A percentile compares a stretch with the other conserved stretches of the same genome.
phyloP scores from a whole-genome alignment of 2,329 filamentous ascomycete species.

The Hirsutella rhossiliensis region DNA sequence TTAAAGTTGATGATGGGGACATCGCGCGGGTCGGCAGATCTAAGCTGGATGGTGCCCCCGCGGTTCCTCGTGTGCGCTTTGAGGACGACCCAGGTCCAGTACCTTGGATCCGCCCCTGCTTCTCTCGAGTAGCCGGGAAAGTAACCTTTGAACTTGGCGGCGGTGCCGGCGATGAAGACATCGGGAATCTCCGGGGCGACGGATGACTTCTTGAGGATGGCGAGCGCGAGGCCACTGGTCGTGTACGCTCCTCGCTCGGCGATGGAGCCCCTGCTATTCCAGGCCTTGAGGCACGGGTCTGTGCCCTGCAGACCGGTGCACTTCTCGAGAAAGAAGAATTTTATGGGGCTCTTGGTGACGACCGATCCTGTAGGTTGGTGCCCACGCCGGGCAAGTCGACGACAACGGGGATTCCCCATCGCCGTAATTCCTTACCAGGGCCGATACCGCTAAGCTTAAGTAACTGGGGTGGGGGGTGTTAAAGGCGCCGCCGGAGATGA shows the following conservation, averaged over 20 bases:
- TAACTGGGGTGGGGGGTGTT: constrained; percentile 33
- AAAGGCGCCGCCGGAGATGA: constrained; percentile 33
- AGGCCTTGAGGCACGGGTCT: constrained; percentile 21
- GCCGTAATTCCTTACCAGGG: constrained; percentile 21
- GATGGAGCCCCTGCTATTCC: constrained; percentile 7
- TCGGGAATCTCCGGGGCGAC: constrained; percentile 11
- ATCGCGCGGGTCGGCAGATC: constrained; percentile 50
- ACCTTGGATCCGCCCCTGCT: constrained; percentile 14
- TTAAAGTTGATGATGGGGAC: constrained; percentile 51
- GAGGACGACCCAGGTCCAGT: constrained; percentile 28
- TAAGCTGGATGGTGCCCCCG: constrained; percentile 49
- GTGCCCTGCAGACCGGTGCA: not conserved
- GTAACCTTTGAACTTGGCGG: constrained; percentile 15
- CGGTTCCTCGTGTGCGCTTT: constrained; percentile 52
- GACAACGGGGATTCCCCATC: constrained; percentile 36
- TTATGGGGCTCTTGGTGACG: not conserved
- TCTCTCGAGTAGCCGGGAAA: constrained; percentile 13
- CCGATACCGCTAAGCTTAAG: constrained; percentile 35
- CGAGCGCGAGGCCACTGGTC: constrained; percentile 10
- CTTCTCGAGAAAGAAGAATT: not conserved
- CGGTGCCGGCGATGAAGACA: constrained; percentile 16
- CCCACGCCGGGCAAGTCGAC: constrained; percentile 51
- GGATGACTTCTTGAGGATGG: constrained; percentile 15
- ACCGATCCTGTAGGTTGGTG: constrained; percentile 29
- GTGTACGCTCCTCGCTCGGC: constrained; percentile 10